Conservation (phyloP, 78 protist genomes). For the Mastigamoeba balamuthi region DNA sequence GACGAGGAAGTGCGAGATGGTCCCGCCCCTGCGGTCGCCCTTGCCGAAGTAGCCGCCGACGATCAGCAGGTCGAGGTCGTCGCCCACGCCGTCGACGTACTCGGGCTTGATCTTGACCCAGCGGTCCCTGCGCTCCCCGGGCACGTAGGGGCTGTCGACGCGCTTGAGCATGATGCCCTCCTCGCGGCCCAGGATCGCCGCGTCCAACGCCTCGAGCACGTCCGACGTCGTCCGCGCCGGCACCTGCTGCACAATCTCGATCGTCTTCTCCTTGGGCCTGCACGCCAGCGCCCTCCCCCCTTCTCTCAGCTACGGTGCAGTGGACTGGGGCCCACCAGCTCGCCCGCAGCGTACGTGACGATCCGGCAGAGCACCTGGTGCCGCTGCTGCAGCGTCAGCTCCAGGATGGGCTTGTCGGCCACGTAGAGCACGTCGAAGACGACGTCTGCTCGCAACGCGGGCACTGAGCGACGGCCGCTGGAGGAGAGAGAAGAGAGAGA, state of each 20-base stretch:
- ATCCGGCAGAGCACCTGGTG: constrained; percentile 5
- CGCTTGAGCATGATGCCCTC: constrained; percentile 76
- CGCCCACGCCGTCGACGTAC: constrained; percentile 54
- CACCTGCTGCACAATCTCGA: constrained; percentile 38
- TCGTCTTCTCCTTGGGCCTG: not conserved
- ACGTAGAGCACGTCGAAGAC: constrained; percentile 69
- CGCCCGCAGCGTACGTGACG: not conserved
- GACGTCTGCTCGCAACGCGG: not conserved
- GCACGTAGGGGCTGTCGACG: constrained; percentile 24
- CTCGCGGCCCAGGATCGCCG: constrained; percentile 25
- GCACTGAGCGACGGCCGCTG: not conserved
- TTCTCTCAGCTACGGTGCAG: not conserved
- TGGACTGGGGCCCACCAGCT: not conserved
- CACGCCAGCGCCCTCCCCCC: not conserved
- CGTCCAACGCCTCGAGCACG: constrained; percentile 17
- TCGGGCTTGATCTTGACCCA: constrained; percentile 87
- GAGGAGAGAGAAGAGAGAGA: not conserved
- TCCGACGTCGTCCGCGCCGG: not conserved
- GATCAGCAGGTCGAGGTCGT: constrained; percentile 69
- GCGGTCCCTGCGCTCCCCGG: constrained; percentile 41
- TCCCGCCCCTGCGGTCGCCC: constrained; percentile 49
- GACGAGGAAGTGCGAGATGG: constrained; percentile 67
- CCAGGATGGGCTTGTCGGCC: constrained; percentile 39
- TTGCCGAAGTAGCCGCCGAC: constrained; percentile 78
- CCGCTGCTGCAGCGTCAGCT: constrained; percentile 32